Percentiles rank a stretch among this genome's conserved stretches.
These are phyloP conservation scores for Schrenkiella parvula DNA, from an alignment of 345 rosid species.

Conservation along the genomic window DNA sequence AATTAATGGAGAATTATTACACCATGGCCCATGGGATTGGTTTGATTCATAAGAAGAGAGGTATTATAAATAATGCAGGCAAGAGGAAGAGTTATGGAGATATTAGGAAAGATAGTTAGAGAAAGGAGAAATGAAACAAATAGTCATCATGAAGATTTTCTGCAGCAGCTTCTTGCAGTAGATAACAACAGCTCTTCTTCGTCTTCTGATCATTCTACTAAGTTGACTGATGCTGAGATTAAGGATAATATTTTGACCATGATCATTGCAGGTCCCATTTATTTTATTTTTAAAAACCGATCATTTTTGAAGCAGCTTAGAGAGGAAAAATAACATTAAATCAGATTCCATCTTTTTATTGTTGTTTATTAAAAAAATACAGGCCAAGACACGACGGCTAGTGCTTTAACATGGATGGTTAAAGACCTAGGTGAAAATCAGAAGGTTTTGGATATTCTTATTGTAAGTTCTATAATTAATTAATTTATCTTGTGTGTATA, in stretches of 20 bases:
- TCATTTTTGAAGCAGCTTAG: not conserved
- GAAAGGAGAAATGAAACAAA: slow-evolving; percentile 42
- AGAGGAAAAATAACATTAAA: not conserved
- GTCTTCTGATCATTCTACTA: slow-evolving; percentile 18
- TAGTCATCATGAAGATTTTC: slow-evolving; percentile 47
- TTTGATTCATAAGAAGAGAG: not conserved
- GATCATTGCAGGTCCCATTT: slow-evolving; percentile 70
- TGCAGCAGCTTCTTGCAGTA: slow-evolving; percentile 45
- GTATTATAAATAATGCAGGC: slow-evolving; percentile 41
- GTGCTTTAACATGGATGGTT: slow-evolving; percentile 92
- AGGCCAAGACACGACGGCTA: slow-evolving; percentile 92
- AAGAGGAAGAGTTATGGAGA: slow-evolving; percentile 57
- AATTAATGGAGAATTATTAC: not conserved
- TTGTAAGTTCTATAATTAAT: slow-evolving; percentile 33
- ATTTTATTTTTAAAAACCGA: not conserved
- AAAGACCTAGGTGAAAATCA: slow-evolving; percentile 73
- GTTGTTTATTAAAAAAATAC: slow-evolving; percentile 3
- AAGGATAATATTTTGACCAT: slow-evolving; percentile 73
- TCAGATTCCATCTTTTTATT: not conserved
- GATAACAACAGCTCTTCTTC: slow-evolving; percentile 19
- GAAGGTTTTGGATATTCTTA: slow-evolving; percentile 41
- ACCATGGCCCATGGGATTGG: not conserved
- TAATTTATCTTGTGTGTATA: not conserved
- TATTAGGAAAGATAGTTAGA: slow-evolving; percentile 45
- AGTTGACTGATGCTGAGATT: slow-evolving; percentile 57